Base-by-base conservation (phyloP, 1,284 basidiomycete species). In the Pulveroboletus sp. region DNA sequence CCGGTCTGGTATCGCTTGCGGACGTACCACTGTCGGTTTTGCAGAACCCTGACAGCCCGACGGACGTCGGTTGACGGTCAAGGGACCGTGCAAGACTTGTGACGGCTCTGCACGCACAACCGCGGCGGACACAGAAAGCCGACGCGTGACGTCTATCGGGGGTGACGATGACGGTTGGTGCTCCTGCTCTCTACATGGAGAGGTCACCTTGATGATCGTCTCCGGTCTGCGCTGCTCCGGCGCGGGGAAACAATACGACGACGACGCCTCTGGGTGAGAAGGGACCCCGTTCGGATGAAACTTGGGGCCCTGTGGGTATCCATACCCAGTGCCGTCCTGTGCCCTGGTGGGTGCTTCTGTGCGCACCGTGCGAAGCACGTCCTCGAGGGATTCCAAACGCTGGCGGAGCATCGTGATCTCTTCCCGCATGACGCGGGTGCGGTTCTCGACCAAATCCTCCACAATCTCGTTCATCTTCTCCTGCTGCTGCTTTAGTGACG, bases 381-480 rank as follows among this genome's bases (percentile, higher is more conserved):
- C 82, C 63, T 86, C 83, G 41, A 84, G 70, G 56, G 83, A 82
- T 50, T 82, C 81, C 21, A 83, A 77, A 43, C 82, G 76, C 35
- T 81, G 74, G 49, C 79, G 78, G 53, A 90, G 72, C 24, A 74
- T 72, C 21, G 66, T 64, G 56, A 89, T 75, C 71, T 90, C 87
- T 24, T 80, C 75, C 47, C 76, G 76, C 75, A 89, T 75, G 12
- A 70, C 72, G 12, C 76, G 75, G 32, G 83, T 68, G 60, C 78
- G 78, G 65, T 78, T 79, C 64, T 87, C 84, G 40, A 88, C 83
- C 35, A 82, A 65, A 39, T 67, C 71, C 55, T 82, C 82, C 29
- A 88, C 80, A 7, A 77, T 70, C 60, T 83, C 81, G 49, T 83
- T 77, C 47, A 87, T 68, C 61, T 78, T 76, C 48, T 87, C 84